Base-by-base conservation (phyloP, 192 early-diverging fungal species). In the Ramicandelaber brevisporus region DNA sequence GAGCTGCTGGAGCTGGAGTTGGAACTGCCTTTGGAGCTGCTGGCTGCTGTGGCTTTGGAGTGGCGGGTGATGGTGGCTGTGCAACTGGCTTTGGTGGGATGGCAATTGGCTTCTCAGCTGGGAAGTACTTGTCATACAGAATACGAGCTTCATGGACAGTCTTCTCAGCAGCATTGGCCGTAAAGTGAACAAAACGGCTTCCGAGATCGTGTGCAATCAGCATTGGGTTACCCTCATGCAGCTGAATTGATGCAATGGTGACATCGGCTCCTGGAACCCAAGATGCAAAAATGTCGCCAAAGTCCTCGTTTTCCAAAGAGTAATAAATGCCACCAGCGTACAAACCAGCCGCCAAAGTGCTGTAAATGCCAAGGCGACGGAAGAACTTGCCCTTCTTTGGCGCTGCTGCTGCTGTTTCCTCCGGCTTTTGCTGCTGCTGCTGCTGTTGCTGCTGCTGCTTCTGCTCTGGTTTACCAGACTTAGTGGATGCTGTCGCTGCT, bases 241-340 rank as follows among this genome's bases (percentile, higher is more conserved):
- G 46, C 19, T 53, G 44, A 14, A 59, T 50, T 33, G 57, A 57
- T 27, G 55, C 46, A 31, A 65, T 46, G 20, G 61, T 44, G 29
- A 46, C 41, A 19, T 51, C 35, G 23, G 50, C 68, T 5, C 64
- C 63, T 26, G 65, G 70, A 21, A 73, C 54, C 33, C 57, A 49
- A 11, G 50, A 41, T 16, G 55, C 59, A 31, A 75, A 75, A 17
- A 33, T 23, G 19, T 59, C 46, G 15, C 50, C 61, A 40, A 79
- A 71, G n/a, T 53, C 41, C 13, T 53, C 44, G 34, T 70, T 40
- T 2, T 49, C 21, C 11, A 48, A 28, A 16, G 67, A 57, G 31
- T 61, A 58, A 32, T 61, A 61, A 2, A 55, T 49, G 3, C 48
- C 51, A n/a, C 60, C 63, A 26, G 43, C 35, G 39, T 65, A 65